phyloP scores from a whole-genome alignment of 345 rosid genomes.

The Brassica rapa region DNA sequence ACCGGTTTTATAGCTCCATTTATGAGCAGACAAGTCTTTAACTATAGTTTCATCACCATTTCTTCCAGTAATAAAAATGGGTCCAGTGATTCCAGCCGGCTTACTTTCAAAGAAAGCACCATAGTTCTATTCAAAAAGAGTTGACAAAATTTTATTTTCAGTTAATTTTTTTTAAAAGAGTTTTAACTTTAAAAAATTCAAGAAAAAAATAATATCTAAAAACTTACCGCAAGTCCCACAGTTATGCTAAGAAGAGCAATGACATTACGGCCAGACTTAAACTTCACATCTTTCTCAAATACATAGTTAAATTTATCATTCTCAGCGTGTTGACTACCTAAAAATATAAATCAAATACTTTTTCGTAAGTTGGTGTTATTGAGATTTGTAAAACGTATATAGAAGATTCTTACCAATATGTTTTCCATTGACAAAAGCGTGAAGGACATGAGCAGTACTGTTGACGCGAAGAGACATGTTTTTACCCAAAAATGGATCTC shows the following conservation, averaged over 20 bases:
- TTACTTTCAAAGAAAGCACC: not conserved
- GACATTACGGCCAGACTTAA: constrained; percentile 48
- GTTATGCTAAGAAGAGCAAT: constrained; percentile 35
- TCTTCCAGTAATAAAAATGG: not conserved
- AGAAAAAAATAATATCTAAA: too few relatives aligned
- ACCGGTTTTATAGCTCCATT: not conserved
- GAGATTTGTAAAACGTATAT: not conserved
- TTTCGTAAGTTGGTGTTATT: not conserved
- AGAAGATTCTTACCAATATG: constrained; percentile 18
- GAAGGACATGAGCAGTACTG: constrained; percentile 57
- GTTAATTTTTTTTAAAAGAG: not conserved
- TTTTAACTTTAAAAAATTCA: not conserved
- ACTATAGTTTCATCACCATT: not conserved
- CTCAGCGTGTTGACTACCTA: constrained; percentile 48
- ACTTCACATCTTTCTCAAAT: constrained; percentile 40
- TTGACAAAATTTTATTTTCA: not conserved
- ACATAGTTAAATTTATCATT: constrained; percentile 3
- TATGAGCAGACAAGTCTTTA: not conserved
- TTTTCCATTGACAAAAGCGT: constrained; percentile 59
- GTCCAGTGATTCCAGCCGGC: not conserved
- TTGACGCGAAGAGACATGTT: not conserved
- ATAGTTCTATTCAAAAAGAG: not conserved
- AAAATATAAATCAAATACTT: not conserved
- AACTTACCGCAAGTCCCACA: not conserved
- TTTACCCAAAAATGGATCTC: not conserved